A percentile compares a stretch with the other conserved stretches of the same genome.
phyloP scores from a whole-genome alignment of 352 stramenopile species.

The Pythium coloratum region DNA sequence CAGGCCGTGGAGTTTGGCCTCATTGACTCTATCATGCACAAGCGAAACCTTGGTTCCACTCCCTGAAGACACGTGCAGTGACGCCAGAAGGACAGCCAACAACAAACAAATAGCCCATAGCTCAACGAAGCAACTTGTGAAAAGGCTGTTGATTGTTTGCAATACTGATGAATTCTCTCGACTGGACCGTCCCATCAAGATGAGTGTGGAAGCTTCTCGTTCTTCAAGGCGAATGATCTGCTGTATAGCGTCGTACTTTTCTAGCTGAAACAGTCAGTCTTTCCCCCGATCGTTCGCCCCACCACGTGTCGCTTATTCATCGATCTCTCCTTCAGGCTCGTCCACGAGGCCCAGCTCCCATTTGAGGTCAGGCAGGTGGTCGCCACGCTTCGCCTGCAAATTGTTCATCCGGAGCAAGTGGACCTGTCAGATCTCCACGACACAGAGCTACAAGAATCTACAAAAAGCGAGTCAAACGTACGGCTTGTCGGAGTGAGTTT shows the following conservation, averaged over 20 bases:
- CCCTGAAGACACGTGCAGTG: conserved; percentile 1
- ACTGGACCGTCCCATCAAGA: neutral
- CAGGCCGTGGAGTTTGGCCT: conserved; percentile 80
- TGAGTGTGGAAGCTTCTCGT: neutral
- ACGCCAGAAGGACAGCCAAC: neutral
- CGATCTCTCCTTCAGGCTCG: conserved; percentile 82
- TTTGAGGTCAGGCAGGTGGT: conserved; percentile 75
- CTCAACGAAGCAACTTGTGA: conserved; percentile 1
- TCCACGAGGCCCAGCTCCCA: conserved; percentile 79
- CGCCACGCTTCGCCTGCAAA: conserved; percentile 62
- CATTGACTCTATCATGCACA: conserved; percentile 80
- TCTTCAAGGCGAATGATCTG: neutral
- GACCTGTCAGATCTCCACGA: neutral
- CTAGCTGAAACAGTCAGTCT: neutral
- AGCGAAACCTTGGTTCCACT: conserved; percentile 33
- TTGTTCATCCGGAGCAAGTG: neutral
- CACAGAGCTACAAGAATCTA: neutral
- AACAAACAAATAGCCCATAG: neutral
- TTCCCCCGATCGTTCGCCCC: neutral
- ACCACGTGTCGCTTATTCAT: conserved; percentile 48
- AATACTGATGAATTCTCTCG: conserved; percentile 17
- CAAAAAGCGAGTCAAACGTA: conserved; percentile 33
- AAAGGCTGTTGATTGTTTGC: conserved; percentile 11
- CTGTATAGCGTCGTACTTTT: neutral
- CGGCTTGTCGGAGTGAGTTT: conserved; percentile 76